Evolutionary conservation across 1,139 yeast species (phyloP).

Genomic region (Diutina mesorugosa): DNA sequence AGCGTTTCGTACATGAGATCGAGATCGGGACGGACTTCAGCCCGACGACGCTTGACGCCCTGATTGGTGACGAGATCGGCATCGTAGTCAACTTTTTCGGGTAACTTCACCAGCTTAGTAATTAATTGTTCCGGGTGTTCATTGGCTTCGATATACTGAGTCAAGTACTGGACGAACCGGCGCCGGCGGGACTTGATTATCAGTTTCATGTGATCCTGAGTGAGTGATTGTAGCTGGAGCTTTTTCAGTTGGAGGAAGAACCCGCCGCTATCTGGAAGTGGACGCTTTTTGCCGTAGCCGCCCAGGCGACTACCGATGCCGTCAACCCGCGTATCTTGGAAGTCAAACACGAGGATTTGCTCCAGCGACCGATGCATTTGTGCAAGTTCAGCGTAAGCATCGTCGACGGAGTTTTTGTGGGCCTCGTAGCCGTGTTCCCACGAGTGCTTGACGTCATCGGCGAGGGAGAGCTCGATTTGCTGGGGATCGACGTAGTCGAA

Average conservation of each 20-base stretch:
- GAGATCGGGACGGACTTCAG: constrained; percentile 11
- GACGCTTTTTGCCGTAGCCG: constrained; percentile 1
- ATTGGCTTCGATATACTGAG: constrained; percentile 20
- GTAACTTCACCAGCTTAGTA: constrained; percentile 25
- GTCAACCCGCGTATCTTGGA: constrained; percentile 50
- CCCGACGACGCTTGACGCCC: constrained; percentile 6
- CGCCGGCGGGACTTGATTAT: constrained; percentile 47
- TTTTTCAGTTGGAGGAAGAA: constrained; percentile 18
- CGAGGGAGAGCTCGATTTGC: constrained; percentile 30
- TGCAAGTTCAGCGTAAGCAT: constrained; percentile 13
- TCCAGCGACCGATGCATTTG: constrained; percentile 11
- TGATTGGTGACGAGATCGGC: constrained; percentile 26
- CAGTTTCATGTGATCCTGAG: constrained; percentile 30
- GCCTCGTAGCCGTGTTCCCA: constrained; percentile 36
- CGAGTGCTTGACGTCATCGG: constrained; percentile 20
- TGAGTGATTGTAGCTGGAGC: constrained; percentile 13
- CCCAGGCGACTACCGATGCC: constrained; percentile 18
- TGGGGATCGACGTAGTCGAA: constrained; percentile 64
- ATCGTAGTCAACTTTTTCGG: constrained; percentile 10
- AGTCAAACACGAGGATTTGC: constrained; percentile 63
- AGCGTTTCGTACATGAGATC: constrained; percentile 34
- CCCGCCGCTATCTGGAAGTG: constrained; percentile 4
- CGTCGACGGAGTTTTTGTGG: constrained; percentile 23
- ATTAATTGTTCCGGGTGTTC: constrained; percentile 13
- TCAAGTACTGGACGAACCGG: constrained; percentile 35